Evolutionary conservation across 495 filamentous ascomycete species (phyloP), one percentile per base, ranked within the genome.

Genomic region (Penicillium bovifimosum): DNA sequence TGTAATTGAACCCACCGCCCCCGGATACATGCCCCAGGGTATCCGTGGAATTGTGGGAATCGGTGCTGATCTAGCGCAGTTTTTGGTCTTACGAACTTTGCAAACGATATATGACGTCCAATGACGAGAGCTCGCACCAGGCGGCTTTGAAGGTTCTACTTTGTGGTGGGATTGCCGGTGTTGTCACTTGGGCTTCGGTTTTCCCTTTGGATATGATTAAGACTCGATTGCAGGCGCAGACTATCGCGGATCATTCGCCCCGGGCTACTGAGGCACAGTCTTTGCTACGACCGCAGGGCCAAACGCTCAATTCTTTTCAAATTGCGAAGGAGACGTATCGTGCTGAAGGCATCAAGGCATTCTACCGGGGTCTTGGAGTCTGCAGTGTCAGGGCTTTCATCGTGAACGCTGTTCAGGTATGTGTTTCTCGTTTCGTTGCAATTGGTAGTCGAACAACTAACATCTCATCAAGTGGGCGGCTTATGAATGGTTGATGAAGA

Each of bases 201-300:
- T 96, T 93, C 56, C 91, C 91, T 13, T 63, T 96, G 33, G 91
- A 96, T 65, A 85, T 96, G 47, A 73, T 96, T 54, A 96, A 96
- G 74, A 96, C 91, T 5, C 67, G 88, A 46, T 77, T 95, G 40
- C 91, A 96, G 65, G 82, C 84, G 6, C 85, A 90, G 59, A 70
- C 70, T 1, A 67, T 72, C 38, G 41, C 50, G 34, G 56, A 67
- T 3, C 33, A 47, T 53, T 38, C 42, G 1, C 48, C 58, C 29
- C 38, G 56, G n/a, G 43, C 56, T 33, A 10, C 61, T 63, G 60
- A 74, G 55, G 53, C 50, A 29, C 68, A 64, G 6, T 60, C 54
- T 35, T 33, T 60, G 24, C 36, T 62, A 32, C 54, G 51, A 32
- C 28, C 59, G 14, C 53, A 52, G 27, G 50, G 48, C 10, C 60